Evolutionary conservation across 495 filamentous ascomycete genomes (phyloP).

Genomic region (Penicillium flavigenum): DNA sequence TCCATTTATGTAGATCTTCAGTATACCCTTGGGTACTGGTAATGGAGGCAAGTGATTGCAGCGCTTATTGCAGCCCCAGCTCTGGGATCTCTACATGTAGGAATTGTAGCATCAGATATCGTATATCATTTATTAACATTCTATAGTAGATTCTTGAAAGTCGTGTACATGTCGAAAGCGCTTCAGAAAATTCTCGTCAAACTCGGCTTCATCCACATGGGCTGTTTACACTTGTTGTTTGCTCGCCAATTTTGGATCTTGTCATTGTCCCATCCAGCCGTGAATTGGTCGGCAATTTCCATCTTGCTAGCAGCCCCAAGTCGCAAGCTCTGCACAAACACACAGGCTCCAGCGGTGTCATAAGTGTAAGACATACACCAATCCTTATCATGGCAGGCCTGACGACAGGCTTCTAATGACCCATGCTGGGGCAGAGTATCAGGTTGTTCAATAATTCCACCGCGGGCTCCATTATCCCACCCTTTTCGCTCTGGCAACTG

Average conservation of each 20-base stretch:
- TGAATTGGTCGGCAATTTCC: slow-evolving; percentile 15
- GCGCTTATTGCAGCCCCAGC: background rate
- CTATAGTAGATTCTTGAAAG: background rate
- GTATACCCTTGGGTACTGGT: background rate
- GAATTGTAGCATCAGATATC: background rate
- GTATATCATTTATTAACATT: background rate
- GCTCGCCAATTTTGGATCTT: slow-evolving; percentile 30
- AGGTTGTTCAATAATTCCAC: slow-evolving; percentile 26
- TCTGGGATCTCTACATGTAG: background rate
- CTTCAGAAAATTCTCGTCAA: slow-evolving; percentile 31
- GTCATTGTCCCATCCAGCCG: slow-evolving; percentile 36
- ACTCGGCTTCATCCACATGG: slow-evolving; percentile 36
- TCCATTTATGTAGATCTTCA: background rate
- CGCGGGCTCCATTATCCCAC: slow-evolving; percentile 41
- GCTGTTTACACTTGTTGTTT: slow-evolving; percentile 19
- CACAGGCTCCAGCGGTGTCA: slow-evolving; percentile 24
- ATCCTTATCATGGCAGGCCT: slow-evolving; percentile 27
- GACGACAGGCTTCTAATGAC: slow-evolving; percentile 27
- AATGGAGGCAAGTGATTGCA: background rate
- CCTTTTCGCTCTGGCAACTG: slow-evolving; percentile 18
- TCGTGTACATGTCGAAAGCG: background rate
- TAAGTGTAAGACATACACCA: slow-evolving; percentile 36
- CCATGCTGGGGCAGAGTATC: slow-evolving; percentile 25
- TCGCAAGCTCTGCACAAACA: slow-evolving; percentile 30
- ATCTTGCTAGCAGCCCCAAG: slow-evolving; percentile 21